A percentile compares a stretch with the other conserved stretches of the same genome.
Conservation (phyloP, 2,329 filamentous ascomycete genomes). For the Verticillium nonalfalfae region DNA sequence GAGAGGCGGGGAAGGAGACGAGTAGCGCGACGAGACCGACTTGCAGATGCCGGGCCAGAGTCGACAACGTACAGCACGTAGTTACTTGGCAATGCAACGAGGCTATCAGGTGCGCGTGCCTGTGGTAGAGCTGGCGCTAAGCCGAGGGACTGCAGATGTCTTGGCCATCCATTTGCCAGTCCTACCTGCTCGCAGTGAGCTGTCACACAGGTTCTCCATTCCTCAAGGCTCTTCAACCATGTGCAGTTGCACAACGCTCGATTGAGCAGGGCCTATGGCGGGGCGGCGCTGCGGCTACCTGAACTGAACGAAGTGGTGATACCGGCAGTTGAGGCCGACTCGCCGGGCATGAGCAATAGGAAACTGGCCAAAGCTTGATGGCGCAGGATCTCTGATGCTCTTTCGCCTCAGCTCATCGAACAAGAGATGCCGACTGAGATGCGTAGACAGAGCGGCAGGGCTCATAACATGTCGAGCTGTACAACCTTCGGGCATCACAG, state of each 20-base stretch:
- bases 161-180: neutral
- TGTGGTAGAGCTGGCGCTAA: neutral
- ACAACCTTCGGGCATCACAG: neutral
- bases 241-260: neutral
- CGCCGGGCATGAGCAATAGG: neutral
- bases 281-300: neutral
- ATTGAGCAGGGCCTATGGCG: neutral
- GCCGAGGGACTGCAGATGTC: neutral
- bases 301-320: neutral
- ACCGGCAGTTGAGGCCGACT: neutral
- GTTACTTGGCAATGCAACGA: constrained; percentile 10
- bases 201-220: neutral
- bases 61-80: neutral
- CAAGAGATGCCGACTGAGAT: neutral
- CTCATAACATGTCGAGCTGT: neutral
- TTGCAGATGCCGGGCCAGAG: neutral
- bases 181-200: neutral
- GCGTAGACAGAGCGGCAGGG: neutral
- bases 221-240: neutral
- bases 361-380: neutral
- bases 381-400: too few relatives aligned
- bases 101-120: neutral
- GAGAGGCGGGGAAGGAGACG: neutral
- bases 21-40: neutral
- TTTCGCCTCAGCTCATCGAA: too few relatives aligned